Evolutionary conservation across 2,329 filamentous ascomycete genomes (phyloP), one percentile per base, ranked within the genome.

Genomic region (Endoconidiophora laricicola): DNA sequence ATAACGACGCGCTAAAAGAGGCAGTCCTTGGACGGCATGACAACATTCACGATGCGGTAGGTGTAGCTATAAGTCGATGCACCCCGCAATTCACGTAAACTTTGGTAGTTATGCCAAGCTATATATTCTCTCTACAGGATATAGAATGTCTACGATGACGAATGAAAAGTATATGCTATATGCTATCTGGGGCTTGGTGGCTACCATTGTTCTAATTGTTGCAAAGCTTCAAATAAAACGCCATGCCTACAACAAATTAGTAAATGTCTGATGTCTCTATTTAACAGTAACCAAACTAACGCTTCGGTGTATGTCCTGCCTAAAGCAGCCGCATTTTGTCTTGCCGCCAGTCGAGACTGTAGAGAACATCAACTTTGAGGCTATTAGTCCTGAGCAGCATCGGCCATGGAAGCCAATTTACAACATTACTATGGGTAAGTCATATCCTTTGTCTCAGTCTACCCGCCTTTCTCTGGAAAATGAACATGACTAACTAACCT

Each of bases 381-480:
- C 57, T 1, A 61, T 60, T 1, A 58, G 62, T 6, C 69, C 70
- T 0, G 54, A 57, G 2, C 61, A 64, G 37, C 62, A 69, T 36
- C 62, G 71, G 2, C 71, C 70, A 0, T 74, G 72, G 58, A 74
- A 73, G 58, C 66, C 69, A 0, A 65, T 65, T 2, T 76, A 73
- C 55, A 62, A 74, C 55, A 73, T 75, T 52, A 73, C 69, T 0
- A 75, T 76, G 71, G 72, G 72, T 70, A 56, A 29, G 38, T 9
- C 16, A 23, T 37, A 20, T 29, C 12, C 14, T 18, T 33, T 12
- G 12, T 5, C 12, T 36, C 12, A 5, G 16, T 43, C 14, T 43
- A 42, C 29, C 6, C 16, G 29, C 12, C 29, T 33, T 12, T 12
- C 29, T 33, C 6, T 5, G 7, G 9, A 33, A 33, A 3, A 33